Evolutionary conservation across 73 alveolate genomes (phyloP), one percentile per base, ranked within the genome.

Genomic region (Loxodes magnus): DNA sequence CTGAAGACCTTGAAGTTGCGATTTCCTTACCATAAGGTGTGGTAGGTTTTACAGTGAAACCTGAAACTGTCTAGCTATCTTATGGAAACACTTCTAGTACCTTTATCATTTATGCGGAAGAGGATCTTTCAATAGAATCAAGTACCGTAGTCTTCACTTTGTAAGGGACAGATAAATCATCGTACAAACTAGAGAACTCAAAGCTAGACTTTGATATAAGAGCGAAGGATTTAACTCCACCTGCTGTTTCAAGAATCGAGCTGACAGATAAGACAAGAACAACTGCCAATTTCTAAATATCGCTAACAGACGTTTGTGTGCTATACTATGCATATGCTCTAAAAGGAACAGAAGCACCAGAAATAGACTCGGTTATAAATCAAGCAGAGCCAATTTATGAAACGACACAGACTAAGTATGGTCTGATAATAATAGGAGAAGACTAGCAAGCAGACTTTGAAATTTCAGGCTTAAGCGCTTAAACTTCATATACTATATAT

Each of bases 1-100:
- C 51, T 24, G 51, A 38, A 36, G 59, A 46, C 17, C 27, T 46
- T n/a, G n/a, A n/a, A n/a, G n/a, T n/a, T n/a, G n/a, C n/a, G n/a
- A n/a, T n/a, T n/a, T n/a, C n/a, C n/a, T n/a, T n/a, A n/a, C n/a
- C n/a, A n/a, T n/a, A n/a, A n/a, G n/a, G n/a, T n/a, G n/a, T n/a
- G n/a, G n/a, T n/a, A n/a, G n/a, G n/a, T n/a, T n/a, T n/a, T n/a
- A n/a, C n/a, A n/a, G n/a, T n/a, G n/a, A n/a, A n/a, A n/a, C n/a
- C 43, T 33, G 43, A 33, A n/a, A n/a, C 43, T 33, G 1, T 33
- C 20, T n/a, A 12, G 10, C 14, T 33, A n/a, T n/a, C 43, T n/a
- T 12, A 33, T 33, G 43, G 43, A 33, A 16, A 33, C 10, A 33
- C 14, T 0, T 33, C 14, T 12, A n/a, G 20, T 12, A 33, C 10